Evolutionary conservation across 148 eudicot species (phyloP).

Genomic region (Camellia sinensis): DNA sequence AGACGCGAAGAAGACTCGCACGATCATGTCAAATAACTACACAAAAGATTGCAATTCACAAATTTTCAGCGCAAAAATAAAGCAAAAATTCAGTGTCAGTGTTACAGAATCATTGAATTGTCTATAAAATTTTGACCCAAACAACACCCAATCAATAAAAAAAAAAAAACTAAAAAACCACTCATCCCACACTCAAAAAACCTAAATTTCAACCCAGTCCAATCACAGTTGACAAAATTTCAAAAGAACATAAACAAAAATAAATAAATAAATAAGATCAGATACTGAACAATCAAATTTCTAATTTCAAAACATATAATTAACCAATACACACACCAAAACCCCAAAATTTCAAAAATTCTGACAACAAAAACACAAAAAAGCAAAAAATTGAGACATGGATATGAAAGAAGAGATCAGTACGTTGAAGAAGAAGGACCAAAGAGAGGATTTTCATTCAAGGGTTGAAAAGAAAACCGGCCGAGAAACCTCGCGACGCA

Average conservation of each 20-base stretch:
- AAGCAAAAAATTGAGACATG: conserved; percentile 1
- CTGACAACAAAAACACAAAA: neutral
- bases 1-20: neutral
- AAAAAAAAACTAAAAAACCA: neutral
- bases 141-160: neutral
- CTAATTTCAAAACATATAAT: neutral
- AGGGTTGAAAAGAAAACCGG: conserved; percentile 65
- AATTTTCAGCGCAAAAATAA: neutral
- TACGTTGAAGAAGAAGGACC: conserved; percentile 66
- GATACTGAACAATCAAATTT: neutral
- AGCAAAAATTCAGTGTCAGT: neutral
- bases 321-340: neutral
- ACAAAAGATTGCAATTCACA: neutral
- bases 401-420: conserved; percentile 5
- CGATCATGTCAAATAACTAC: neutral
- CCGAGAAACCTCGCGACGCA: conserved; percentile 62
- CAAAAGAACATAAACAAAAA: neutral
- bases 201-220: neutral
- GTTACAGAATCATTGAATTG: neutral
- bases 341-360: neutral
- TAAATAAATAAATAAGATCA: neutral
- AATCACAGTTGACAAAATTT: neutral
- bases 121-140: neutral
- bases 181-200: neutral
- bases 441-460: conserved; percentile 53